phyloP scores from a whole-genome alignment of 495 filamentous ascomycete genomes.

The Clavariopsis aquatica region DNA sequence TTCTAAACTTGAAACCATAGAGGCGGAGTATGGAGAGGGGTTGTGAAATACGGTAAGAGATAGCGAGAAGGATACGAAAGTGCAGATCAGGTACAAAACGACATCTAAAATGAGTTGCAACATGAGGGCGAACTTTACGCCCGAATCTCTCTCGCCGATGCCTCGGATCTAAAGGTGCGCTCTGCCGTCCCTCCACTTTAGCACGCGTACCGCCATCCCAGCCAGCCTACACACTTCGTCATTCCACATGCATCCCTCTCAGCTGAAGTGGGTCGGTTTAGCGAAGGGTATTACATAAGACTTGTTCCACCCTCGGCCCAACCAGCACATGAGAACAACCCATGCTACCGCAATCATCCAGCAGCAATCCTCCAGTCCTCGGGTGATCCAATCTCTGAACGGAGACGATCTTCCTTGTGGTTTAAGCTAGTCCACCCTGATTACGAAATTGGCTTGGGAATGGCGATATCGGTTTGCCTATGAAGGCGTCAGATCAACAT shows the following conservation, averaged over 20 bases:
- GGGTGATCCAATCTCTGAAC: background rate
- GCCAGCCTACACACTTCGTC: no score
- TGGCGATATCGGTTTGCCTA: background rate
- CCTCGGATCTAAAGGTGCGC: slow-evolving; percentile 23
- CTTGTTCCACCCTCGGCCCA: no score
- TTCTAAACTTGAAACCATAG: background rate
- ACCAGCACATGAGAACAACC: no score
- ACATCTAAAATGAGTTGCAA: background rate
- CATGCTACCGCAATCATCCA: no score
- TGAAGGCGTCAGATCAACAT: no score
- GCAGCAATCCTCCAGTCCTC: no score
- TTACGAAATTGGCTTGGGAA: background rate
- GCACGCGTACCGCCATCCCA: no score
- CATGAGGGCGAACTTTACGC: background rate
- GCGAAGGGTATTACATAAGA: no score
- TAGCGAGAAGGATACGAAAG: background rate
- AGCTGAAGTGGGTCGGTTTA: background rate
- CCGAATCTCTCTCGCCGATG: slow-evolving; percentile 14
- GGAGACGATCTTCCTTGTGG: background rate
- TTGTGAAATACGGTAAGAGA: background rate
- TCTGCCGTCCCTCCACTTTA: background rate
- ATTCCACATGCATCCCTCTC: no score
- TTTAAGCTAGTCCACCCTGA: background rate
- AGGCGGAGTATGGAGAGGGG: background rate
- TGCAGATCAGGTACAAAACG: background rate